Evolutionary conservation across 129 eudicot species (phyloP), one percentile per base, ranked within the genome.

Genomic region (Deinandra increscens): DNA sequence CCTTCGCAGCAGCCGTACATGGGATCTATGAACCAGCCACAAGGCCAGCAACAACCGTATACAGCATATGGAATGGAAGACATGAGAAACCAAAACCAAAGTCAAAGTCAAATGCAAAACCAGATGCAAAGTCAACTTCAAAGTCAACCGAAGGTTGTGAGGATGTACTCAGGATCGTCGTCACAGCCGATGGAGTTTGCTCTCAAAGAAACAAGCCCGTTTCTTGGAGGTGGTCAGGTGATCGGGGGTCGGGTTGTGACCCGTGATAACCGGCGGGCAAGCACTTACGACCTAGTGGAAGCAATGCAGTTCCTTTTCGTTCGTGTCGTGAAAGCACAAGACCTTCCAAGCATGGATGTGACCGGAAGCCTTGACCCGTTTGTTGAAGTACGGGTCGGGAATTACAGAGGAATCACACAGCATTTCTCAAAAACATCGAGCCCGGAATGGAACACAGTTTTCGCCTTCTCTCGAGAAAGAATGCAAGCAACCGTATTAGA

Each of bases 381-480:
- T 49, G 98, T 92, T 2, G 98, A 92, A 82, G 98, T 92, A 20
- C 78, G 84, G 43, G 81, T 89, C 6, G 98, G 98, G 48, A 92
- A 92, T 71, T 92, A 92, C 60, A 86, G 76, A 85, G 98, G 98
- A 33, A 83, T 83, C 73, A 92, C 98, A 3, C 78, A 42, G 44
- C 95, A 92, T 71, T 89, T 82, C 23, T 87, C 82, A 29, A 89
- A 89, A 67, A 76, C 37, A 31, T 77, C 82, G 12, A 81, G 73
- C 73, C 98, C 98, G 0, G 96, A 92, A 78, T 92, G 98, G 98
- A 89, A 89, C 69, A 60, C 75, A 3, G 96, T 92, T 33, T 92
- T 92, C 38, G 90, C 98, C 49, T 92, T 92, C 78, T 77, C 98
- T 0, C 85, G 69, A 65, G 98, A 92, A 13, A 73, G 90, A 69